phyloP scores from a whole-genome alignment of 2,329 filamentous ascomycete species.

The Beauveria sp. region DNA sequence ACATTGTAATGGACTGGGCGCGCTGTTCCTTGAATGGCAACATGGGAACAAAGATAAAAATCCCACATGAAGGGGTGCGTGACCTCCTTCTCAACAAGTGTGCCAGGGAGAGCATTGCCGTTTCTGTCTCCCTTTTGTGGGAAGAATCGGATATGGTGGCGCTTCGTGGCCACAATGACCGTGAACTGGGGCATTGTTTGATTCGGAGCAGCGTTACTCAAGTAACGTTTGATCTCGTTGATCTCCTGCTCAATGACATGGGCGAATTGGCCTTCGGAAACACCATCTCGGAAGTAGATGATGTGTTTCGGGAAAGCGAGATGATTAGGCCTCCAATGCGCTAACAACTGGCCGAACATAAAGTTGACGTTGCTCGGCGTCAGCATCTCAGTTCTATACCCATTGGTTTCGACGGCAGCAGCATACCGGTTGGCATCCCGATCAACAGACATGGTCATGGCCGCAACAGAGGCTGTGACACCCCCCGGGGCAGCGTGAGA shows the following conservation, averaged over 20 bases:
- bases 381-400: slow-evolving; percentile 73
- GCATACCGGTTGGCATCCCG: slow-evolving; percentile 64
- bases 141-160: slow-evolving; percentile 91
- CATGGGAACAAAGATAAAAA: slow-evolving; percentile 59
- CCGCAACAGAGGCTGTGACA: slow-evolving; percentile 67
- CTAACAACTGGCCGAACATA: slow-evolving; percentile 58
- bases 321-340: slow-evolving; percentile 56
- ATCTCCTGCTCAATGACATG: slow-evolving; percentile 78
- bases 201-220: slow-evolving; percentile 32
- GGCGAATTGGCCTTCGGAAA: slow-evolving; percentile 77
- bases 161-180: slow-evolving; percentile 83
- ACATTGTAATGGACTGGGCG: slow-evolving; percentile 90
- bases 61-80: slow-evolving; percentile 88
- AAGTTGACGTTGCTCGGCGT: slow-evolving; percentile 54
- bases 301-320: slow-evolving; percentile 55
- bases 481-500: slow-evolving; percentile 72
- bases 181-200: slow-evolving; percentile 59
- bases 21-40: slow-evolving; percentile 87
- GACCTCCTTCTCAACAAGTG: slow-evolving; percentile 79
- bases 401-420: slow-evolving; percentile 76
- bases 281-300: slow-evolving; percentile 90
- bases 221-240: slow-evolving; percentile 54
- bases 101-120: slow-evolving; percentile 76
- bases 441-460: slow-evolving; percentile 78
- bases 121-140: slow-evolving; percentile 66